A percentile compares a stretch with the other conserved stretches of the same genome.
Evolutionary conservation across 805 yeast species (phyloP).

Genomic region (Yamadazyma endophytica): DNA sequence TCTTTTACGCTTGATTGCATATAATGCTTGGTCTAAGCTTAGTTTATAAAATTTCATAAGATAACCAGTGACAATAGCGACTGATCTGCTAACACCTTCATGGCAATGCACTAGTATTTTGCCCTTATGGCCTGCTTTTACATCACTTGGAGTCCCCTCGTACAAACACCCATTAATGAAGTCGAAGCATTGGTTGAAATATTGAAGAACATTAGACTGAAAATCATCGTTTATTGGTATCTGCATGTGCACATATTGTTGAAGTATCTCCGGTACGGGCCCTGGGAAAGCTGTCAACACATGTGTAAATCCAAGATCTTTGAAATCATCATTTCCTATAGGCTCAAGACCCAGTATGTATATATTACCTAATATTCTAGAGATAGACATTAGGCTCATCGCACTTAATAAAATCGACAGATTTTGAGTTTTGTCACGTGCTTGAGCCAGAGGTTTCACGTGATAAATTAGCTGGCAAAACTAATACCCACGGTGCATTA

Average conservation of each 20-base stretch:
- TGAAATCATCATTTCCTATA: slow-evolving; percentile 48
- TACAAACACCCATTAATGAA: slow-evolving; percentile 42
- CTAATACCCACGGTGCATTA: too few relatives aligned
- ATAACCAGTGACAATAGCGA: slow-evolving; percentile 42
- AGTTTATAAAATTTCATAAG: slow-evolving; percentile 53
- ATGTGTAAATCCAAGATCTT: slow-evolving; percentile 57
- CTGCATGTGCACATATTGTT: slow-evolving; percentile 49
- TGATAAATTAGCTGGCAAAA: too few relatives aligned
- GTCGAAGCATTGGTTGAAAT: slow-evolving; percentile 55
- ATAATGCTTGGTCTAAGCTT: slow-evolving; percentile 56
- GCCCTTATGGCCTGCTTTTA: slow-evolving; percentile 26
- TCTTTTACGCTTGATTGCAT: slow-evolving; percentile 69
- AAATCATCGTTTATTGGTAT: slow-evolving; percentile 73
- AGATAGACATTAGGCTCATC: slow-evolving; percentile 24
- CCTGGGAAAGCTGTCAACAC: slow-evolving; percentile 70
- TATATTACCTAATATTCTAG: slow-evolving; percentile 74
- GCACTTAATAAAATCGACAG: too few relatives aligned
- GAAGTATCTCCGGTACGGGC: slow-evolving; percentile 45
- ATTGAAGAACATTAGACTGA: slow-evolving; percentile 58
- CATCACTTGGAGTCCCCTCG: slow-evolving; percentile 31
- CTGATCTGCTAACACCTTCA: slow-evolving; percentile 51
- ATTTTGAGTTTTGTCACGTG: too few relatives aligned
- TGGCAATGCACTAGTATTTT: slow-evolving; percentile 50
- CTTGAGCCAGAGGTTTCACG: too few relatives aligned
- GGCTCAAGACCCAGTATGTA: slow-evolving; percentile 74